Conservation (phyloP, 352 stramenopile species). For the Globisporangium cylindrosporum region DNA sequence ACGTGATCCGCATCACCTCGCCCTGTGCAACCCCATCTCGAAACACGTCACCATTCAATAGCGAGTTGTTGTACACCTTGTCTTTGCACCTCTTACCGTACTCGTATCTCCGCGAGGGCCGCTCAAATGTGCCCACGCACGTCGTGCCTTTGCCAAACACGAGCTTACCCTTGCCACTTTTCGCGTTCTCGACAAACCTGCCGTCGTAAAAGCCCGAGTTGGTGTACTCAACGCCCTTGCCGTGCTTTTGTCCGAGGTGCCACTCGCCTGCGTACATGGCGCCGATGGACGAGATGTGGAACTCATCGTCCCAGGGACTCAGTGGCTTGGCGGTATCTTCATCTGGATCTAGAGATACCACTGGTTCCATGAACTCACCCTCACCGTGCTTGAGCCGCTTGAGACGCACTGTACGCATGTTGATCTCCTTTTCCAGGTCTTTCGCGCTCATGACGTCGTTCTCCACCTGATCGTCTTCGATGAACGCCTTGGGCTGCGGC, state of each 20-base stretch:
- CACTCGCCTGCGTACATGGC: constrained; percentile 56
- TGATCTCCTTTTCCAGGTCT: constrained; percentile 53
- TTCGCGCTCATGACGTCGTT: constrained; percentile 42
- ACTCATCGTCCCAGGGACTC: constrained; percentile 50
- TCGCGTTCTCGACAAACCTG: constrained; percentile 43
- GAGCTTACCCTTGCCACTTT: constrained; percentile 42
- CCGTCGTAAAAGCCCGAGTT: constrained; percentile 68
- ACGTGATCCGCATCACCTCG: constrained; percentile 40
- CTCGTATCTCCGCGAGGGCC: constrained; percentile 37
- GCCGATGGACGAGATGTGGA: constrained; percentile 67
- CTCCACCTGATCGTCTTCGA: constrained; percentile 57
- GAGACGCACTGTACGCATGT: constrained; percentile 61
- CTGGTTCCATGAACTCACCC: constrained; percentile 38
- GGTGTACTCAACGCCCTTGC: constrained; percentile 51
- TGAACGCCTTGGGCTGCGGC: constrained; percentile 45
- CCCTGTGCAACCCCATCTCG: constrained; percentile 49
- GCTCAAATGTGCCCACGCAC: constrained; percentile 42
- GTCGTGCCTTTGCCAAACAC: constrained; percentile 62
- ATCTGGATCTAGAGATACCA: neutral
- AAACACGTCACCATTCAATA: constrained; percentile 53
- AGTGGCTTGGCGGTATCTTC: neutral
- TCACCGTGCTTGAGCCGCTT: constrained; percentile 50
- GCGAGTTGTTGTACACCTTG: constrained; percentile 29
- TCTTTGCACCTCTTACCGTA: constrained; percentile 39
- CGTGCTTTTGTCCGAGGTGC: constrained; percentile 50